Evolutionary conservation across 139 green algal genomes (phyloP).

Genomic region (Mesotaenium endlicherianum): DNA sequence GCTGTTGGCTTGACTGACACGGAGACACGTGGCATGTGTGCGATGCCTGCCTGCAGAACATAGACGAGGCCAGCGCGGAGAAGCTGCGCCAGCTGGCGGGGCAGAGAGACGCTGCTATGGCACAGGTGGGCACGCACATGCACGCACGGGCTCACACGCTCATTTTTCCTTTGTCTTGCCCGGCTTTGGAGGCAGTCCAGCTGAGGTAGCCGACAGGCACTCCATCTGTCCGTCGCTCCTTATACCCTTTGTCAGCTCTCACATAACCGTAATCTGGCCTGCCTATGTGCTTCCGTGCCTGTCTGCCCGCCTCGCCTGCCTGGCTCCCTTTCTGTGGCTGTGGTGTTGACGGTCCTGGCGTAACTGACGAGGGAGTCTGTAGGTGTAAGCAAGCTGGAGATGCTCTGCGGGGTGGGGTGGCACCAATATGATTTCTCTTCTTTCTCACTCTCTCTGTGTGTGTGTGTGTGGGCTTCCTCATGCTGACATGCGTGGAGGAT

Average conservation of each 20-base stretch:
- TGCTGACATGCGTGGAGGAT: background rate
- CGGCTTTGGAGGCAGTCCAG: background rate
- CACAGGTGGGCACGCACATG: background rate
- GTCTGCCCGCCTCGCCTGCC: background rate
- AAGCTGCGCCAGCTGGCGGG: conserved; percentile 6
- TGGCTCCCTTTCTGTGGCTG: background rate
- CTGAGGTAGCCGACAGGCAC: too few species aligned
- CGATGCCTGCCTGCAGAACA: background rate
- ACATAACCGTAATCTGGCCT: too few species aligned
- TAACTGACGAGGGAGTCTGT: background rate
- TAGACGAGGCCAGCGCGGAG: background rate
- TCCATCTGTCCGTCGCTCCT: too few species aligned
- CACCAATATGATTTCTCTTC: background rate
- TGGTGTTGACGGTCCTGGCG: background rate
- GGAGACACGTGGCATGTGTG: too few species aligned
- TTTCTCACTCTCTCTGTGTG: conserved; percentile 11
- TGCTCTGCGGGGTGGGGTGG: background rate
- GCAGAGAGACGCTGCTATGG: conserved; percentile 10
- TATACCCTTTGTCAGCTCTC: too few species aligned
- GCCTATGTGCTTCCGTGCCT: background rate
- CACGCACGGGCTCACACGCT: too few species aligned
- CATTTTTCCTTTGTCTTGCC: too few species aligned
- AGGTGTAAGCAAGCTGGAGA: background rate
- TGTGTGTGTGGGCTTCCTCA: background rate
- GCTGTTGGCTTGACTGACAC: too few species aligned